Evolutionary conservation across 2,329 filamentous ascomycete species (phyloP), one percentile per base, ranked within the genome.

Genomic region (Laburnicola sp.): DNA sequence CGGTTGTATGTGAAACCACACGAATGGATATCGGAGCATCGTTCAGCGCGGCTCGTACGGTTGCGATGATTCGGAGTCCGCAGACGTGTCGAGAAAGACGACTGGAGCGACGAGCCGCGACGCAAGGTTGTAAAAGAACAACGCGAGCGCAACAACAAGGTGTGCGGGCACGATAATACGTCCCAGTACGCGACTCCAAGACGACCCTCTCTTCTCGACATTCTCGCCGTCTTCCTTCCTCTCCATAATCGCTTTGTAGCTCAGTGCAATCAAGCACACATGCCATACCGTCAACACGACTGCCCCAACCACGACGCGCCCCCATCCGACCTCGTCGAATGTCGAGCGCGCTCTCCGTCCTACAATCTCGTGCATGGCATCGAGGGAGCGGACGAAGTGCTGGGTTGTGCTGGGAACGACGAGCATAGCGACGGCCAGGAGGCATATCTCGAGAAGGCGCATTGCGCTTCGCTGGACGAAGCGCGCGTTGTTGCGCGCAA

Each of bases 261-360:
- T 47, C 28, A 53, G 23, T 25, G 10, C 11, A 1, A 37, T 21
- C 11, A 64, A 21, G 27, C 49, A 53, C 9, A 50, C 32, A 36
- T 62, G 58, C 62, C 63, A 66, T 4, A 22, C 56, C 2, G 51
- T 26, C 16, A 64, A 30, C 22, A 60, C 10, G 7, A 46, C 25
- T 3, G 27, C 22, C 2, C 56, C 57, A 3, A 58, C 10, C 1
- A 35, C 10, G 1, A 61, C 16, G 2, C 44, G 50, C 9, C 32
- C 2, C 51, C 45, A 54, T 1, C 48, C 22, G 0, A 39, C 9
- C 1, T 42, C n/a, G 5, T 25, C 31, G 7, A 59, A 60, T 2
- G 55, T 53, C 11, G 61, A 63, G 21, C 44, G 56, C 5, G 61
- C 57, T 28, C 52, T 37, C 4, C 63, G 54, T 2, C 56, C 54